Evolutionary conservation across 2,329 filamentous ascomycete species (phyloP), one percentile per base, ranked within the genome.

Genomic region (Emmonsiellopsis sp.): DNA sequence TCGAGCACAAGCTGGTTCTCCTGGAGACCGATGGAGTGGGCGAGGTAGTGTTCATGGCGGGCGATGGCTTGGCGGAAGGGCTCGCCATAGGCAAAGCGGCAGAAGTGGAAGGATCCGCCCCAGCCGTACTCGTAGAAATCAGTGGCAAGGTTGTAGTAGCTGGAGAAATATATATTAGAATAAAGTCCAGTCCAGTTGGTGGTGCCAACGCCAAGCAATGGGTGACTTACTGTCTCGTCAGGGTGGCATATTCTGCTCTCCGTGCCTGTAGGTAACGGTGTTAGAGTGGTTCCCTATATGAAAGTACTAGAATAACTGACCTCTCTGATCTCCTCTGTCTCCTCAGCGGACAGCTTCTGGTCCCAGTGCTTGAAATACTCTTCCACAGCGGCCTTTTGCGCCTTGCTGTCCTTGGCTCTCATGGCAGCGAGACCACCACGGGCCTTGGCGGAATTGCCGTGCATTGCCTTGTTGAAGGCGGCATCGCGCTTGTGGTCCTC

Each of bases 321-420:
- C 72, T 89, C 86, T 66, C 92, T 84, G 62, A 81, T 85, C 64
- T 86, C 88, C 52, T 85, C 81, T 1, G 92, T 97, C 80, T 98
- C 93, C 42, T 85, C 80, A 58, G 80, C 83, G 46, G 77, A 86
- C 45, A 76, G 73, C 74, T 94, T 90, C 76, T 92, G 86, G 71
- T 95, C 89, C 87, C 88, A 95, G 70, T 95, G 90, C 79, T 94
- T 94, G 77, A 95, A 95, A 75, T 95, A 95, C 70, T 94, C 88
- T 66, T 93, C 87, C 32, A 91, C 81, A 46, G 89, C 89, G 51
- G 85, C 85, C 69, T 89, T 82, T 67, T 94, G 87, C 6, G 89
- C 88, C 33, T 76, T 75, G 66, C 78, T 76, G 70, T 93, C 85
- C 77, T 98, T 98, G 68, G 79, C 78, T 65, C 95, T 77, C 84